These are phyloP conservation scores for Elsinoe australis DNA, from an alignment of 2,329 filamentous ascomycete genomes.

Conservation along the genomic window DNA sequence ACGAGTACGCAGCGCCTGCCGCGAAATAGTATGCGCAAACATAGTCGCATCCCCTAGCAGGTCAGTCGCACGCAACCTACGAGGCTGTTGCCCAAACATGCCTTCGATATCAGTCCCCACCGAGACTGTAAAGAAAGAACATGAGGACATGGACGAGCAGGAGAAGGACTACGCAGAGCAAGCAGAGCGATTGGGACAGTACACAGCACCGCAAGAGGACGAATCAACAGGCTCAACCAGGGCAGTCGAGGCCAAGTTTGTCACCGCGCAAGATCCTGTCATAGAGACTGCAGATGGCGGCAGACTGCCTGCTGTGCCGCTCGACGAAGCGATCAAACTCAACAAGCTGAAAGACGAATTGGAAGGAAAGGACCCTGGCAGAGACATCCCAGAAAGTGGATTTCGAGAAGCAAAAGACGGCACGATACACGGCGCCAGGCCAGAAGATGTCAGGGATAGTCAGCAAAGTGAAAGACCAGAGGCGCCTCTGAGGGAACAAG, in stretches of 20 bases:
- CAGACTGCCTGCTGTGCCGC: conserved; percentile 59
- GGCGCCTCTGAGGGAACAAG: conserved; percentile 36
- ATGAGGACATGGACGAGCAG: conserved; percentile 32
- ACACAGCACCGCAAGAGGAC: conserved; percentile 35
- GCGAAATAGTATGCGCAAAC: too few relatives aligned
- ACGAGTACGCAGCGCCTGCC: too few relatives aligned
- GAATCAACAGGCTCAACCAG: conserved; percentile 41
- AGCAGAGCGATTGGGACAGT: conserved; percentile 42
- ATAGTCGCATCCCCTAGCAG: too few relatives aligned
- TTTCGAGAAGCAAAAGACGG: conserved; percentile 38
- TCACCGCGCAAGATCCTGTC: conserved; percentile 64
- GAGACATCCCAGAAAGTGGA: conserved; percentile 27
- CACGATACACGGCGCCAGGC: conserved; percentile 32
- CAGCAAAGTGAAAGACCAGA: conserved; percentile 40
- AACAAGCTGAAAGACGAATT: conserved; percentile 54
- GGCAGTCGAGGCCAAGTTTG: conserved; percentile 53
- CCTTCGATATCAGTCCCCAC: conserved; percentile 9
- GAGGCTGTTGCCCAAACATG: too few relatives aligned
- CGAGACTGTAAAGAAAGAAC: conserved; percentile 21
- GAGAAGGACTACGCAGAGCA: conserved; percentile 53
- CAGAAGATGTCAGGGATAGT: conserved; percentile 32
- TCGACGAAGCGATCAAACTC: conserved; percentile 62
- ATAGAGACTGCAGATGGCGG: conserved; percentile 61
- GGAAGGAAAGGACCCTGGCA: conserved; percentile 32
- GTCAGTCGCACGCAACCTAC: too few relatives aligned